These are phyloP conservation scores for Suhomyces faveliae DNA, from an alignment of 805 yeast genomes.

Conservation along the genomic window DNA sequence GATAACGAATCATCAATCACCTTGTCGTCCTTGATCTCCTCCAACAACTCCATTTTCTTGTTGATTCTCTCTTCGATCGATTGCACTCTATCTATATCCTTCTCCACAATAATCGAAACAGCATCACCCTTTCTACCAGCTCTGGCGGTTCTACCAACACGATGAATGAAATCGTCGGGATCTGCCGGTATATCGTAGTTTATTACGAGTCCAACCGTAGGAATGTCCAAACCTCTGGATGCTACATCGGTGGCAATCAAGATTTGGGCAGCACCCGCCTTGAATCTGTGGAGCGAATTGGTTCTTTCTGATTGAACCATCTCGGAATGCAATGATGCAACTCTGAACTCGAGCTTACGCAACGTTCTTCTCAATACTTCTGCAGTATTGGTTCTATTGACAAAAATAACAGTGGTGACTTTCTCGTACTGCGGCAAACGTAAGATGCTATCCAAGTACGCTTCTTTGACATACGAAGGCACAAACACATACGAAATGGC, in stretches of 20 bases:
- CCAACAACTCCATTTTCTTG: constrained; percentile 74
- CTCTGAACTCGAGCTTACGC: constrained; percentile 69
- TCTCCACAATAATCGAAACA: constrained; percentile 77
- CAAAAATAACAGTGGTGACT: constrained; percentile 81
- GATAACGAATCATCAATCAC: constrained; percentile 73
- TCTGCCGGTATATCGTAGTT: constrained; percentile 95
- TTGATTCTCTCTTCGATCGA: constrained; percentile 85
- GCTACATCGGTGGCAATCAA: constrained; percentile 96
- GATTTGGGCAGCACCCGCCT: constrained; percentile 92
- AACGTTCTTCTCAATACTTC: constrained; percentile 81
- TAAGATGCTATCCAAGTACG: constrained; percentile 71
- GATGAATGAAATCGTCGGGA: constrained; percentile 92
- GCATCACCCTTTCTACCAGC: constrained; percentile 91
- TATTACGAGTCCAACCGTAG: constrained; percentile 83
- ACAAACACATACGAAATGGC: constrained; percentile 65
- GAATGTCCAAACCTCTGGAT: constrained; percentile 95
- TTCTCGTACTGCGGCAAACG: constrained; percentile 60
- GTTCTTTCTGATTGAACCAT: constrained; percentile 92
- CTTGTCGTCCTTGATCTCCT: constrained; percentile 67
- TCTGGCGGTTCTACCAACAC: constrained; percentile 99
- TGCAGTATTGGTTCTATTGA: constrained; percentile 86
- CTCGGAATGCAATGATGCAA: constrained; percentile 89
- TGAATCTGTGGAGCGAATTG: constrained; percentile 85
- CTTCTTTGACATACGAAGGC: constrained; percentile 88
- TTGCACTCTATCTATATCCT: constrained; percentile 76